These are phyloP conservation scores for Microdochium paspali DNA, from an alignment of 2,329 filamentous ascomycete genomes.

Conservation along the genomic window DNA sequence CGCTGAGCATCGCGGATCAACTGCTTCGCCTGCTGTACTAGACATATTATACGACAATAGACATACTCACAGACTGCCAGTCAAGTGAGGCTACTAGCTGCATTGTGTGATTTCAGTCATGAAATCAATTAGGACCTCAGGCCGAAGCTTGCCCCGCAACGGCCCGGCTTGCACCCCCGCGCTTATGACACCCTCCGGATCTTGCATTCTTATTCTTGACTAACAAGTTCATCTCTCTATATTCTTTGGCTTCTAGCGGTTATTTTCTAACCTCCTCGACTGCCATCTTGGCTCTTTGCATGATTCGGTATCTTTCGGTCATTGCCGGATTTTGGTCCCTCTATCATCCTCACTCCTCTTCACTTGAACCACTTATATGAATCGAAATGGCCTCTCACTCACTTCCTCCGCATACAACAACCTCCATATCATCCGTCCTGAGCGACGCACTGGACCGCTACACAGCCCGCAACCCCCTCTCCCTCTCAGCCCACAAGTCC, in stretches of 20 bases:
- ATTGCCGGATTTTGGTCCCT: too few relatives aligned
- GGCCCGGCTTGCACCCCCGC: background rate
- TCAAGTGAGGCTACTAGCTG: too few relatives aligned
- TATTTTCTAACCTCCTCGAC: too few relatives aligned
- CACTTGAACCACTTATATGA: background rate
- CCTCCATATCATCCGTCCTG: constrained; percentile 13
- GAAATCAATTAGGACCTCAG: too few relatives aligned
- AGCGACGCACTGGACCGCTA: constrained; percentile 23
- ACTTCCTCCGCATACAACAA: background rate
- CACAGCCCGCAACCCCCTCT: constrained; percentile 24
- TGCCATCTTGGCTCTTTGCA: too few relatives aligned
- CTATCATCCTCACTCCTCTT: too few relatives aligned
- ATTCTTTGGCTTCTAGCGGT: too few relatives aligned
- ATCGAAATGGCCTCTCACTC: background rate
- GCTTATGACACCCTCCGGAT: background rate
- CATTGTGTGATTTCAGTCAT: too few relatives aligned
- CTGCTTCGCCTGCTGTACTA: background rate
- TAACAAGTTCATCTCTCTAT: too few relatives aligned
- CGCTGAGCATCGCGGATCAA: too few relatives aligned
- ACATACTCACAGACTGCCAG: background rate
- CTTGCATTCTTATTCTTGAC: background rate
- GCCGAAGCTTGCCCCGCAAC: background rate
- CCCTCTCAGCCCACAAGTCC: constrained; percentile 24
- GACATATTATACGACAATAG: too few relatives aligned
- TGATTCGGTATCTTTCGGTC: too few relatives aligned